Percentiles rank a stretch among this genome's conserved stretches.
Conservation (phyloP, 2,329 filamentous ascomycete species). For the Dothidotthia symphoricarpi region DNA sequence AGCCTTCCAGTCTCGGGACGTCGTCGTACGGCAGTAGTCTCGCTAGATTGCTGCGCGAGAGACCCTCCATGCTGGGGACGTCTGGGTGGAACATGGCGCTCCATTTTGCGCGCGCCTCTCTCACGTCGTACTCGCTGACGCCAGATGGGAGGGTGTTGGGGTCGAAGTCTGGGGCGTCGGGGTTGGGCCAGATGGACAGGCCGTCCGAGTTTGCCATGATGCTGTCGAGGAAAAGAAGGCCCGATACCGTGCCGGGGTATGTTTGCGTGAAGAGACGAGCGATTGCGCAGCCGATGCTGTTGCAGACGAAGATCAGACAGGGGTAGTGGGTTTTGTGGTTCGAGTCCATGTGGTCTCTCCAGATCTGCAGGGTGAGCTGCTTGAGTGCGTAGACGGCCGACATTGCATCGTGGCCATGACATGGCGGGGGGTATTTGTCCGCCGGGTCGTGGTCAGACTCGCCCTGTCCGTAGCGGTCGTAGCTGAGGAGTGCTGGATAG, state of each 20-base stretch:
- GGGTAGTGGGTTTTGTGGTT: slow-evolving; percentile 37
- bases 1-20: slow-evolving; percentile 43
- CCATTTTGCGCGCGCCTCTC: slow-evolving; percentile 40
- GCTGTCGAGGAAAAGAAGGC: slow-evolving; percentile 56
- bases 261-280: slow-evolving; percentile 53
- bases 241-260: slow-evolving; percentile 49
- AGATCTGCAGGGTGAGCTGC: slow-evolving; percentile 46
- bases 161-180: slow-evolving; percentile 51
- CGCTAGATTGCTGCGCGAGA: slow-evolving; percentile 50
- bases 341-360: slow-evolving; percentile 31
- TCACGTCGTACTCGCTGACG: slow-evolving; percentile 38
- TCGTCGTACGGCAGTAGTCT: slow-evolving; percentile 48
- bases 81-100: slow-evolving; percentile 49
- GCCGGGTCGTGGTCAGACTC: slow-evolving; percentile 49
- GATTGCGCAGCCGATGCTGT: slow-evolving; percentile 55
- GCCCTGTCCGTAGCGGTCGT: slow-evolving; percentile 61
- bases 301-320: slow-evolving; percentile 49
- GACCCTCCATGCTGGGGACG: slow-evolving; percentile 51
- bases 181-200: slow-evolving; percentile 56
- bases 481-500: slow-evolving; percentile 51
- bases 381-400: slow-evolving; percentile 48
- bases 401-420: slow-evolving; percentile 51
- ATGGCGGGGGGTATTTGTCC: slow-evolving; percentile 32
- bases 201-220: slow-evolving; percentile 59
- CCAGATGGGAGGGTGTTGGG: slow-evolving; percentile 41